Base-by-base conservation (phyloP, 345 rosid genomes). In the Euphorbia lathyris region DNA sequence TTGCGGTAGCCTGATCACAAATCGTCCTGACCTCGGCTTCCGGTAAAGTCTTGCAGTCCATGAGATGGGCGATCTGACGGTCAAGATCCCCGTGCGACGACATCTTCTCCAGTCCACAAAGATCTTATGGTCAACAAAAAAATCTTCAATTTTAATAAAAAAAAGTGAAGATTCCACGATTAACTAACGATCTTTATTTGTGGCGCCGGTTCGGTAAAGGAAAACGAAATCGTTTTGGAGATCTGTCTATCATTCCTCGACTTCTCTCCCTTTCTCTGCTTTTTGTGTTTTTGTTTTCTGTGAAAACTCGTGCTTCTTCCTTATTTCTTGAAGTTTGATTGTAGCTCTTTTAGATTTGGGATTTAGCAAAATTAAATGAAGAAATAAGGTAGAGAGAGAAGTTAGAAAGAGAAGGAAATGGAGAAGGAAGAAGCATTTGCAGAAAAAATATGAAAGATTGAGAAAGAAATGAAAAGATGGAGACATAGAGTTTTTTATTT, bases 61-160 rank as follows among this genome's bases (percentile, higher is more conserved):
- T 92, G 80, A 95, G 81, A 79, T 86, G 99, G 76, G 84, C 93
- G 91, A 95, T 95, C 90, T 95, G 97, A 80, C 89, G 93, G 81
- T 92, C 97, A 74, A 95, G 90, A 89, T 90, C 98, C 85, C 92
- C 97, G 71, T 90, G 89, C 74, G 92, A 77, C 84, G 91, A 92
- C 97, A 90, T 88, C 89, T 65, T 74, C 52, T 57, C 71, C 60
- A 29, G 29, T 47, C 63, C 38, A 70, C 62, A 64, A 62, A 62
- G 50, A 52, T 71, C 74, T 36, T 38, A 13, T 42, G 63, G 69
- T 26, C 30, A 22, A 1, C 17, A n/a, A 20, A 36, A 17, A 34
- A 65, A 17, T 14, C 68, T 34, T 50, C 4, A 50, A 70, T 52
- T 51, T 45, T 17, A 59, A 32, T 52, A n/a, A 6, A 38, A 13